Evolutionary conservation across 805 yeast species (phyloP), one percentile per base, ranked within the genome.

Genomic region (Nakazawaea peltata): DNA sequence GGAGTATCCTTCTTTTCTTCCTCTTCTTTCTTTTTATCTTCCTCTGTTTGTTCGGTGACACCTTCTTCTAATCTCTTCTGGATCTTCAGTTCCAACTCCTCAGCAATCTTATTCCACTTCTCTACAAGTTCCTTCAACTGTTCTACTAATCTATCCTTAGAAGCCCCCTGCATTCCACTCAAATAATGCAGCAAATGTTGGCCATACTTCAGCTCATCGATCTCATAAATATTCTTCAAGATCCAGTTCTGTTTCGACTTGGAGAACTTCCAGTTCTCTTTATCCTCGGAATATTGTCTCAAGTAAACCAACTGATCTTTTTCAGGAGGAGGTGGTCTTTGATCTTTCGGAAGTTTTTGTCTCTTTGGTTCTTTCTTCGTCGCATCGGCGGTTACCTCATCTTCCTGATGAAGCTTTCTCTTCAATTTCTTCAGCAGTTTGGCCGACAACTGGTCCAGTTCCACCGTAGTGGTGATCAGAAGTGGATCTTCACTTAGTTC

Each of bases 221-320:
- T 72, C 17, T 46, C 42, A 33, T 59, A 65, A 22, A 81, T 55
- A 51, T 83, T 76, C 48, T 75, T 77, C 43, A 84, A 57, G 28
- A 84, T 67, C 94, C 94, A 84, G 50, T 83, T 83, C 56, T 84
- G 94, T 44, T 84, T 83, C 61, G 79, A 88, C 49, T 84, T 84
- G 40, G 86, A 78, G 54, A 84, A 84, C 61, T 84, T 84, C 94
- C 94, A 84, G 40, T 68, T 64, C 0, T 59, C 72, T 40, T 56
- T 60, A 42, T 80, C 84, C 10, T 67, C 65, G 4, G 59, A 51
- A 48, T 67, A 84, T 36, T 70, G 77, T 39, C 71, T 67, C 45
- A 83, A 56, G 49, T 83, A 83, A 1, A 61, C 71, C 24, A 79
- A 62, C 52, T 83, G 92, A 47, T 83, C 94, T 42, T 71, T 76